Evolutionary conservation across 1,284 basidiomycete genomes (phyloP), one percentile per base, ranked within the genome.

Genomic region (Farysia itapuensis): DNA sequence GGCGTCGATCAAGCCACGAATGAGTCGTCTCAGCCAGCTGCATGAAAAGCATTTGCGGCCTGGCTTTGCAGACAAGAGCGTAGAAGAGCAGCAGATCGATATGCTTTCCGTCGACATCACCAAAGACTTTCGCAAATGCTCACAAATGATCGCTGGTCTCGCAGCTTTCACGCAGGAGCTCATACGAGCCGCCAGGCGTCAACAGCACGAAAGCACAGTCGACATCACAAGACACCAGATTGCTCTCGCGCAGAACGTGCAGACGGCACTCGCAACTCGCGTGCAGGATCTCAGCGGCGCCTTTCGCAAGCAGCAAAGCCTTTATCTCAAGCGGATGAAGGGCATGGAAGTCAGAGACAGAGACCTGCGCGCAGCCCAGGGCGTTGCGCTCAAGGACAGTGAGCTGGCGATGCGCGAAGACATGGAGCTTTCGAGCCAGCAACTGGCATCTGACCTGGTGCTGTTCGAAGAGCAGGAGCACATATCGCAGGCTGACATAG

Each of bases 281-380:
- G 85, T 97, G 9, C 95, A 98, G 80, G 89, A 92, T 66, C 81
- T 93, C 37, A 93, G 89, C 68, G 88, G 86, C 16, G 81, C 86
- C n/a, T 98, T 99, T 75, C 83, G 95, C 51, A 96, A 94, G 81
- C 96, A 95, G 80, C 95, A 99, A 79, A 85, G 89, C 44, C 86
- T 93, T 23, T 98, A 98, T 78, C 88, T 99, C 85, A 88, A 94
- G 79, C 90, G 93, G 2, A 61, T 76, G 44, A 67, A 94, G 73
- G 80, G 93, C 84, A 45, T 65, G 44, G 67, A 77, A 24, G 57
- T 70, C 11, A 29, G 65, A n/a, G 64, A 70, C 37, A 35, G 53
- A 2, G 67, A 73, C 18, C 56, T 69, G 11, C 49, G 57, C 2
- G 52, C 64, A 9, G 52, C 53, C 0, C 22, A 45, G 1, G 65